A percentile compares a stretch with the other conserved stretches of the same genome.
phyloP scores from a whole-genome alignment of 108 stramenopile genomes.

The Nannochloropsis salina region DNA sequence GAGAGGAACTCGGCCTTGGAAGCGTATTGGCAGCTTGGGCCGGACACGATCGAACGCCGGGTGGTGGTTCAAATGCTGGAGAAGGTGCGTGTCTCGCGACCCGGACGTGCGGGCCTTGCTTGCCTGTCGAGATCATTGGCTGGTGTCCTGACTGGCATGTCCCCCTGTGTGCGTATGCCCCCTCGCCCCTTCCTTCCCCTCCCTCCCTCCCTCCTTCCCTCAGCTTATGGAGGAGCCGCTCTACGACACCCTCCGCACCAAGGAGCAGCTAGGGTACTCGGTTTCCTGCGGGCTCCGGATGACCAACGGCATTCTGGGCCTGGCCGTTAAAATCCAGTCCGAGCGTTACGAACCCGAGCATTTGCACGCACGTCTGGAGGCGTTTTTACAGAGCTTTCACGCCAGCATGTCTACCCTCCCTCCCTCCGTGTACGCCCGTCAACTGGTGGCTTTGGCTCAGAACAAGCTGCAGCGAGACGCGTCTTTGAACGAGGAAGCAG shows the following conservation, averaged over 20 bases:
- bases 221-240: conserved; percentile 72
- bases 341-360: conserved; percentile 31
- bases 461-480: conserved; percentile 51
- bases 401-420: background rate
- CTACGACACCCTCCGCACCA: conserved; percentile 77
- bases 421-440: background rate
- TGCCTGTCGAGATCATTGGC: too few species aligned
- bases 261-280: conserved; percentile 87
- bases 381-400: conserved; percentile 28
- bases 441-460: conserved; percentile 30
- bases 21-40: conserved; percentile 40
- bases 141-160: too few species aligned
- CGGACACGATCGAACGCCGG: conserved; percentile 24
- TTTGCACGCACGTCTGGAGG: conserved; percentile 34
- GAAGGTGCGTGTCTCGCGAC: conserved; percentile 20
- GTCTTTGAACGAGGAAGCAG: conserved; percentile 33
- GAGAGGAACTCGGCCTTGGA: conserved; percentile 27
- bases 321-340: conserved; percentile 43
- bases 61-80: conserved; percentile 38
- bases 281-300: conserved; percentile 67
- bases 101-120: too few species aligned
- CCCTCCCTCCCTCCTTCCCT: background rate
- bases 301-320: conserved; percentile 59
- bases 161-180: background rate
- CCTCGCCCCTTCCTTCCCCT: background rate